Conservation (phyloP, 2,329 filamentous ascomycete genomes). For the Exophiala phaeomuriformis region DNA sequence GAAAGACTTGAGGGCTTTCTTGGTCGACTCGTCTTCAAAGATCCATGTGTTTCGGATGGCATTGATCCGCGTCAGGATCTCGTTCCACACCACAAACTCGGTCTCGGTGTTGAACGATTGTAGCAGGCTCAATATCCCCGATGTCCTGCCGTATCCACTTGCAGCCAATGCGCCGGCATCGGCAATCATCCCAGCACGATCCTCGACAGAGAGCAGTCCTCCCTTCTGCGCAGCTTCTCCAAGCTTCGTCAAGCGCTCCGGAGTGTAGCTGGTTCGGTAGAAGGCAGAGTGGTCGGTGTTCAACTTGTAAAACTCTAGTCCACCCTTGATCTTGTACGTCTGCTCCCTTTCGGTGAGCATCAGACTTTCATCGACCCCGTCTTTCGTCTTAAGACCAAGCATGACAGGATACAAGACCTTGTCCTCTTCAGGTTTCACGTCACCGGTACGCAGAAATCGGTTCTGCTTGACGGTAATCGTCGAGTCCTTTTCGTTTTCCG, state of each 20-base stretch:
- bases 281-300: constrained; percentile 92
- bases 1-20: constrained; percentile 74
- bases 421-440: constrained; percentile 90
- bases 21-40: constrained; percentile 66
- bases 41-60: constrained; percentile 80
- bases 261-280: constrained; percentile 81
- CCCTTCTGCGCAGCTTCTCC: constrained; percentile 73
- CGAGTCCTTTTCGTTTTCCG: constrained; percentile 61
- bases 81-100: constrained; percentile 92
- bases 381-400: constrained; percentile 73
- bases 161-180: constrained; percentile 84
- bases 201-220: constrained; percentile 71
- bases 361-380: constrained; percentile 70
- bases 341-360: constrained; percentile 66
- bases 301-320: constrained; percentile 84
- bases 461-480: constrained; percentile 88
- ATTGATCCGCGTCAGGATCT: constrained; percentile 71
- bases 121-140: constrained; percentile 74
- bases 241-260: constrained; percentile 77
- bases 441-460: constrained; percentile 83
- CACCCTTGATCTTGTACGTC: constrained; percentile 66
- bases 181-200: constrained; percentile 88
- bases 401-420: constrained; percentile 82
- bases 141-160: constrained; percentile 90
- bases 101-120: constrained; percentile 74